Evolutionary conservation across 164 flowering plant genomes (phyloP).

Genomic region (Vitis vinifera): ASM3070453v1 NC_081816.1:1204501-1205000

Average conservation of each 20-base stretch:
- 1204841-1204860: conserved; percentile 94
- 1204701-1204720: conserved; percentile 56
- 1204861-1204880: conserved; percentile 96
- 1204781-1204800: conserved; percentile 47
- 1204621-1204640: conserved; percentile 84
- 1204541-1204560: conserved; percentile 93
- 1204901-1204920: conserved; percentile 89
- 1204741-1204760: conserved; percentile 62
- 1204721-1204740: conserved; percentile 73
- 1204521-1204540: conserved; percentile 94
- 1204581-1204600: conserved; percentile 59
- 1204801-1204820: conserved; percentile 77
- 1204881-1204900: conserved; percentile 86
- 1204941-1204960: conserved; percentile 94
- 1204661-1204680: conserved; percentile 90
- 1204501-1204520: conserved; percentile 88
- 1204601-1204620: conserved; percentile 36
- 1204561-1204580: conserved; percentile 97
- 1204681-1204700: conserved; percentile 93
- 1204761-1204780: conserved; percentile 69
- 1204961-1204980: conserved; percentile 79
- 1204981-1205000: conserved; percentile 28
- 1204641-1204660: conserved; percentile 91
- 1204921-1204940: conserved; percentile 96
- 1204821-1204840: conserved; percentile 81